Evolutionary conservation across 164 flowering plant genomes (phyloP), one percentile per base, ranked within the genome.

Genomic region (Tetrastigma voinierianum): DNA sequence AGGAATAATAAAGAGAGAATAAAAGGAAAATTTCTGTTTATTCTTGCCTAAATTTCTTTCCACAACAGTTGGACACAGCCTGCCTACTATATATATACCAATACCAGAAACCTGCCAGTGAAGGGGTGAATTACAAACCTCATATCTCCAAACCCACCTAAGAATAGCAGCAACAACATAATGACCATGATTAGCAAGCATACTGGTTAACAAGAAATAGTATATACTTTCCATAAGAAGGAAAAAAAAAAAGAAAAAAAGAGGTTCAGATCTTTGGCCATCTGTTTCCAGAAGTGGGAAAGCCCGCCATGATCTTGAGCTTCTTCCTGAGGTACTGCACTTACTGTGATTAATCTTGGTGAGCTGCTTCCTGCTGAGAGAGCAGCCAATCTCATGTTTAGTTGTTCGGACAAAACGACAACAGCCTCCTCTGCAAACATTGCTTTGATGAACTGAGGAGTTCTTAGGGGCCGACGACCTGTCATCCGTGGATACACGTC

Each of bases 401-500:
- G 40, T 3, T 25, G 40, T 25, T 93, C 19, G 99, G 92, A 32
- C 7, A 93, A 89, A 18, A 86, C 88, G 55, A 92, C 91, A 9
- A 91, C 91, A 16, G 81, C 75, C 43, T 96, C 98, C 66, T 93
- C 98, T 0, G 93, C 93, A 80, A 93, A 96, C 44, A 93, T 73
- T 19, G 90, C 75, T 70, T 85, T 90, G 60, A 96, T 90, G 53
- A 96, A 79, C 3, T 84, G 67, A n/a, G 99, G 99, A 24, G 99
- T 96, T 76, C 62, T 84, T 16, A 96, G 76, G 64, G 96, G 98
- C 44, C 92, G 88, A 6, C 99, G 90, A 18, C 96, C 91, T 7
- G 97, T 88, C 96, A 96, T 87, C 63, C 79, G 58, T 15, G 99
- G 99, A 62, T 96, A 96, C 16, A 96, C 96, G 62, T 90, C 97